These are phyloP conservation scores for Monosporascus sp. DNA, from an alignment of 2,329 filamentous ascomycete species.

Conservation along the genomic window DNA sequence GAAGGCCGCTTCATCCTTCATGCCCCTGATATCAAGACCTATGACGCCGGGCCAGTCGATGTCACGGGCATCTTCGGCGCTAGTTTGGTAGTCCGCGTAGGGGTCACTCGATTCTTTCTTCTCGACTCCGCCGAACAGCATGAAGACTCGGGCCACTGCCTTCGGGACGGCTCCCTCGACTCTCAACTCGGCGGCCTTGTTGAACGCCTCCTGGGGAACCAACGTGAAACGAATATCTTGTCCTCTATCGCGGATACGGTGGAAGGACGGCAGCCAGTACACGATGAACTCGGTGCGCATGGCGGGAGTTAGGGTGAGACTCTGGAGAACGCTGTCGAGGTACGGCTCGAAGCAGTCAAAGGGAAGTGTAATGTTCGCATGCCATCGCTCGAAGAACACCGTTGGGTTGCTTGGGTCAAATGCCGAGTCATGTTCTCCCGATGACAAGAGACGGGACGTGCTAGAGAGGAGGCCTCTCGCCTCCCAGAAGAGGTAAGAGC, in stretches of 20 bases:
- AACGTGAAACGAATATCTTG: slow-evolving; percentile 5
- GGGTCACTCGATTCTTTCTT: background rate
- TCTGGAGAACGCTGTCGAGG: slow-evolving; percentile 4
- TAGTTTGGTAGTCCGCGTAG: background rate
- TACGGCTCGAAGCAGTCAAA: slow-evolving; percentile 1
- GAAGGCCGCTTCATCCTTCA: background rate
- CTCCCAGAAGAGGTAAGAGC: too few relatives aligned
- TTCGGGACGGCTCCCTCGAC: background rate
- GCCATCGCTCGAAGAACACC: background rate
- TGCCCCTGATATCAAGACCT: background rate
- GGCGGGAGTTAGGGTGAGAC: slow-evolving; percentile 3
- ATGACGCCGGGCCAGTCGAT: background rate
- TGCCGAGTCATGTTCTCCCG: background rate
- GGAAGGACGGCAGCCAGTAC: slow-evolving; percentile 9
- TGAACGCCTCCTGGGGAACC: background rate
- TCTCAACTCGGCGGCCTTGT: background rate
- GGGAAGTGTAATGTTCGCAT: too few relatives aligned
- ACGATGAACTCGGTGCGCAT: slow-evolving; percentile 13
- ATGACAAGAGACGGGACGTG: too few relatives aligned
- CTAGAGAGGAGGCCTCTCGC: too few relatives aligned
- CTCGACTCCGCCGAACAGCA: background rate
- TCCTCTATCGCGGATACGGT: background rate
- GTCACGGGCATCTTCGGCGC: background rate
- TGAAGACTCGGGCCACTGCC: background rate
- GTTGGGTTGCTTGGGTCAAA: background rate